Percentiles rank a stretch among this genome's conserved stretches.
Evolutionary conservation across 208 protist genomes (phyloP).

Genomic region (Herpetomonas tarakana): DNA sequence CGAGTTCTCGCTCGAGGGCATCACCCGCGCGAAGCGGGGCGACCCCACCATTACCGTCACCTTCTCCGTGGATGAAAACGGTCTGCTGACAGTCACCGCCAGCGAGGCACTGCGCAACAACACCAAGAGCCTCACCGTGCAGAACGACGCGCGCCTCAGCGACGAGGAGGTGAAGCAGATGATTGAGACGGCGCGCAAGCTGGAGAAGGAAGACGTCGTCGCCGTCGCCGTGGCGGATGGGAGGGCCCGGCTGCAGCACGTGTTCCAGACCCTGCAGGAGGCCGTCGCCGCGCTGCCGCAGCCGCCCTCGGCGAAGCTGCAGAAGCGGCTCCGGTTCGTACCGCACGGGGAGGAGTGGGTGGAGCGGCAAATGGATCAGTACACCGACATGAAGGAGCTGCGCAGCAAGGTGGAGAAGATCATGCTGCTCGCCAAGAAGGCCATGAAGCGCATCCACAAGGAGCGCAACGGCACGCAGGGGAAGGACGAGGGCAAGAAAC

Average conservation of each 20-base stretch:
- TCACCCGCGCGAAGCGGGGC: constrained; percentile 95
- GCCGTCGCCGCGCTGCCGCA: constrained; percentile 27
- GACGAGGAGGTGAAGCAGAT: constrained; percentile 58
- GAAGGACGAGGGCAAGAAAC: neutral
- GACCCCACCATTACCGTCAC: constrained; percentile 98
- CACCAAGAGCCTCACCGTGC: constrained; percentile 94
- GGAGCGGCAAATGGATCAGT: constrained; percentile 35
- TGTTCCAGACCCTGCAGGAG: constrained; percentile 34
- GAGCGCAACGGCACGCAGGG: neutral
- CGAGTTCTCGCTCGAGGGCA: constrained; percentile 88
- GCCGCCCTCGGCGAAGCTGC: constrained; percentile 43
- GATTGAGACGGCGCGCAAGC: constrained; percentile 40
- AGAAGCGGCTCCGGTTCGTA: constrained; percentile 55
- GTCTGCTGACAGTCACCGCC: constrained; percentile 97
- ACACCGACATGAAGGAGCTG: constrained; percentile 35
- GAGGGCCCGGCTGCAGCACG: constrained; percentile 20
- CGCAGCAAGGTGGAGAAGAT: constrained; percentile 61
- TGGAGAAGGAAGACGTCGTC: constrained; percentile 39
- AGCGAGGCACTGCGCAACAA: constrained; percentile 93
- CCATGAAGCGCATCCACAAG: constrained; percentile 15
- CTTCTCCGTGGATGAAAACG: constrained; percentile 97
- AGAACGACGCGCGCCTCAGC: constrained; percentile 63
- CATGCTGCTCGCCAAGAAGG: constrained; percentile 22
- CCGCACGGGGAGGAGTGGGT: constrained; percentile 58
- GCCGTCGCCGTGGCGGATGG: constrained; percentile 23